Percentiles rank a stretch among this genome's conserved stretches.
Evolutionary conservation across 108 stramenopile species (phyloP).

Genomic region (Nitzschia palea): DNA sequence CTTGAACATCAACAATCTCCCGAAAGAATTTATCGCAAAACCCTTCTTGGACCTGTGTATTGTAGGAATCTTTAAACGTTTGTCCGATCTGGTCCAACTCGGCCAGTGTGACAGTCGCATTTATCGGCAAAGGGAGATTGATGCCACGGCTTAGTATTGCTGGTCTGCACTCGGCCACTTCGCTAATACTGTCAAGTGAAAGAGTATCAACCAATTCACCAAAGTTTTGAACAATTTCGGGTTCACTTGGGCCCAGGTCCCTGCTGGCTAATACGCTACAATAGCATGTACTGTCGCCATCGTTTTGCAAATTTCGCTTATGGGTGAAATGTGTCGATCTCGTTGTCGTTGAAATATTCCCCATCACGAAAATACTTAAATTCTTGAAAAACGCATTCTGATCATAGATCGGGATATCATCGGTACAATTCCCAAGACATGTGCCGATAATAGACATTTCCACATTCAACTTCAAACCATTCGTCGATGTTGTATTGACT

Average conservation of each 20-base stretch:
- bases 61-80: not conserved
- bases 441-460: not conserved
- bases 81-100: not conserved
- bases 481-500: not conserved
- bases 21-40: not conserved
- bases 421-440: not conserved
- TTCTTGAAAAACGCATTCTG: not conserved
- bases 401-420: not conserved
- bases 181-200: not conserved
- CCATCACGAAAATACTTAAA: not conserved
- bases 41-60: not conserved
- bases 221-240: not conserved
- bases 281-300: not conserved
- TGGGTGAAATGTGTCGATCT: too few species aligned
- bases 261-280: not conserved
- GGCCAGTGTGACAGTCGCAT: not conserved
- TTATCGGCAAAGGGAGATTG: too few species aligned
- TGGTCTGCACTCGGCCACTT: not conserved
- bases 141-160: too few species aligned
- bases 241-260: conserved; percentile 1
- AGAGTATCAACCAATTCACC: not conserved
- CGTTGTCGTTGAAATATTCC: too few species aligned
- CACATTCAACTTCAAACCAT: not conserved
- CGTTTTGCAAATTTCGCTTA: too few species aligned
- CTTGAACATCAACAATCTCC: not conserved